Percentiles rank a stretch among this genome's conserved stretches.
phyloP scores from a whole-genome alignment of 768 basidiomycete species.

The Phlebiopsis flavidoalba region DNA sequence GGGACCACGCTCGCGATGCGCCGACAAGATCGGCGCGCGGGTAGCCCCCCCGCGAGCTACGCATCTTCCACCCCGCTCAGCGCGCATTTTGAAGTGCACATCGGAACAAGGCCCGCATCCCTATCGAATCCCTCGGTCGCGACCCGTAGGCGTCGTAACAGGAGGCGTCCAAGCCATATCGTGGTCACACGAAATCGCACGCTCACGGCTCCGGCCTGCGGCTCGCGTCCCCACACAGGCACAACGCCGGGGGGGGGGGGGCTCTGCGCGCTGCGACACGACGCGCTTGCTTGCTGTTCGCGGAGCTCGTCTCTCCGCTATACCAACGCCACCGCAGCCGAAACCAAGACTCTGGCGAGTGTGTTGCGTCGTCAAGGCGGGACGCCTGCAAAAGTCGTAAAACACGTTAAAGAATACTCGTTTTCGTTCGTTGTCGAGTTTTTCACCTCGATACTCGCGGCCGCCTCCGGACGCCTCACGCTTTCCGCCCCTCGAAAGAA shows the following conservation, averaged over 20 bases:
- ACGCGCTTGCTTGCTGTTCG: too few species aligned
- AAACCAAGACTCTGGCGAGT: too few species aligned
- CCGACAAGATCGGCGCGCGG: neutral
- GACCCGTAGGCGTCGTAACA: neutral
- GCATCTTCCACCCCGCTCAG: neutral
- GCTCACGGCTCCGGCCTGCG: neutral
- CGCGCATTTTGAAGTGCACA: neutral
- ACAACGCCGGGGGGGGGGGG: neutral
- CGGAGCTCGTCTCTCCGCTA: too few species aligned
- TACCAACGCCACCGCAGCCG: too few species aligned
- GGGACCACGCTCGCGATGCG: too few species aligned
- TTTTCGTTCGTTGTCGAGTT: too few species aligned
- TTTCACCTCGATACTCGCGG: too few species aligned
- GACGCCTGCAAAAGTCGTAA: too few species aligned
- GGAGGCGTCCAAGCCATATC: neutral
- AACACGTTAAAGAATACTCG: too few species aligned
- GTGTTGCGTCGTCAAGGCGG: too few species aligned
- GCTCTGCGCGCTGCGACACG: too few species aligned
- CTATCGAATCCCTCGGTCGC: neutral
- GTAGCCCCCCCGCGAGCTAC: neutral
- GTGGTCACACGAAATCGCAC: neutral
- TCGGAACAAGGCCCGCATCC: neutral
- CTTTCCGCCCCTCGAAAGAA: neutral
- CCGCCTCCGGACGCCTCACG: neutral
- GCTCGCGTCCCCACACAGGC: neutral